These are phyloP conservation scores for Glomus cerebriforme DNA, from an alignment of 192 early-diverging fungal genomes.

Conservation along the genomic window DNA sequence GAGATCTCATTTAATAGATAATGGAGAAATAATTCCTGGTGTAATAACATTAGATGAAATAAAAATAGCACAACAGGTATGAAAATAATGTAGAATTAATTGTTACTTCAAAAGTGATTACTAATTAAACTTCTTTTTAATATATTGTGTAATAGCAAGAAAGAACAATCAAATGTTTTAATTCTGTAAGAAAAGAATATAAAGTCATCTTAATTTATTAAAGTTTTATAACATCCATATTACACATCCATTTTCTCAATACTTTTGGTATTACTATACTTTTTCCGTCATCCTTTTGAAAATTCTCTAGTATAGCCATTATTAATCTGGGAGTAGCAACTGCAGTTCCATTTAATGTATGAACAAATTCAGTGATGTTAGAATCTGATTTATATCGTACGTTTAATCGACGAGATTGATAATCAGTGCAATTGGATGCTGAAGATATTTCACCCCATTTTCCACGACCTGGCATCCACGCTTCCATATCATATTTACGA, in stretches of 20 bases:
- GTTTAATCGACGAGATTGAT: constrained; percentile 82
- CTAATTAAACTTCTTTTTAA: constrained; percentile 13
- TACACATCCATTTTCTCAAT: constrained; percentile 74
- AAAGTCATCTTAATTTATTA: constrained; percentile 33
- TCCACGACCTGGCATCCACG: constrained; percentile 93
- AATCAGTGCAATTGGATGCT: constrained; percentile 92
- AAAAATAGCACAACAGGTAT: constrained; percentile 48
- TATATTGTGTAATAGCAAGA: constrained; percentile 45
- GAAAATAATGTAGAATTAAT: background rate
- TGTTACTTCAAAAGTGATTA: background rate
- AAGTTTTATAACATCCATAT: constrained; percentile 39
- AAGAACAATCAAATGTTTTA: constrained; percentile 55
- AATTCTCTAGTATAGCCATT: constrained; percentile 85
- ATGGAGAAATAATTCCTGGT: constrained; percentile 38
- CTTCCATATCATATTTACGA: constrained; percentile 92
- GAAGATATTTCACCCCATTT: constrained; percentile 88
- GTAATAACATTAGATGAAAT: constrained; percentile 50
- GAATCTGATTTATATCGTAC: constrained; percentile 62
- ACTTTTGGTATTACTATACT: constrained; percentile 68
- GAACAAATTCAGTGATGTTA: constrained; percentile 67
- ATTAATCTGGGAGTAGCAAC: constrained; percentile 87
- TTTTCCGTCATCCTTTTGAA: constrained; percentile 68
- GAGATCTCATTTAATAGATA: constrained; percentile 45
- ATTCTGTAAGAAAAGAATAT: constrained; percentile 57
- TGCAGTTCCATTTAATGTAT: constrained; percentile 93